A percentile compares a stretch with the other conserved stretches of the same genome.
Evolutionary conservation across 441 rosid genomes (phyloP).

Genomic region (Croton setiger): DNA sequence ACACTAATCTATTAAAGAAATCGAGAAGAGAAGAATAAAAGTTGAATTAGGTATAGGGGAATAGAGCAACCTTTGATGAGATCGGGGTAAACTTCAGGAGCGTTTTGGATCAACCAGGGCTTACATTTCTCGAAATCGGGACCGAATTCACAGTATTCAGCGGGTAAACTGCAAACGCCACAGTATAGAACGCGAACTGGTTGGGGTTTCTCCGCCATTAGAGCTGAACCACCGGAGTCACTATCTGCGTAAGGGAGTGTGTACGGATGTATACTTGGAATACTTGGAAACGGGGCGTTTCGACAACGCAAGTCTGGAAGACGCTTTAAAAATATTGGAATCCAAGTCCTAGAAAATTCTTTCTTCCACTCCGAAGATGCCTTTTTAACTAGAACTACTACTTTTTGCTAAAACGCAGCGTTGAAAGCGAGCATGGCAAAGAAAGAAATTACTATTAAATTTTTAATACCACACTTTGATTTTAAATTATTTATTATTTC

Average conservation of each 20-base stretch:
- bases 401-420: too few relatives aligned
- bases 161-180: constrained; percentile 69
- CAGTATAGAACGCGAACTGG: constrained; percentile 77
- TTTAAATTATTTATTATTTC: too few relatives aligned
- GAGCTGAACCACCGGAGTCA: neutral
- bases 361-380: too few relatives aligned
- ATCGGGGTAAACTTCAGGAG: constrained; percentile 85
- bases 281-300: constrained; percentile 10
- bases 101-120: constrained; percentile 85
- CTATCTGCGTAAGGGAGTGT: neutral
- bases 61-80: constrained; percentile 46
- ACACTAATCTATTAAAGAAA: neutral
- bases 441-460: too few relatives aligned
- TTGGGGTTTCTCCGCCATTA: constrained; percentile 78
- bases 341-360: too few relatives aligned
- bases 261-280: neutral
- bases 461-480: too few relatives aligned
- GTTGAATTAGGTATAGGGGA: neutral
- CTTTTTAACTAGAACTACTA: too few relatives aligned
- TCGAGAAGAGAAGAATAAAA: neutral
- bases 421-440: too few relatives aligned
- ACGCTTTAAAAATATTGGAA: neutral
- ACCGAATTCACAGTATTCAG: constrained; percentile 90
- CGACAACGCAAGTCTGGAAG: constrained; percentile 11
- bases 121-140: constrained; percentile 92